These are phyloP conservation scores for Cystofilobasidium capitatum DNA, from an alignment of 768 basidiomycete genomes.

Conservation along the genomic window DNA sequence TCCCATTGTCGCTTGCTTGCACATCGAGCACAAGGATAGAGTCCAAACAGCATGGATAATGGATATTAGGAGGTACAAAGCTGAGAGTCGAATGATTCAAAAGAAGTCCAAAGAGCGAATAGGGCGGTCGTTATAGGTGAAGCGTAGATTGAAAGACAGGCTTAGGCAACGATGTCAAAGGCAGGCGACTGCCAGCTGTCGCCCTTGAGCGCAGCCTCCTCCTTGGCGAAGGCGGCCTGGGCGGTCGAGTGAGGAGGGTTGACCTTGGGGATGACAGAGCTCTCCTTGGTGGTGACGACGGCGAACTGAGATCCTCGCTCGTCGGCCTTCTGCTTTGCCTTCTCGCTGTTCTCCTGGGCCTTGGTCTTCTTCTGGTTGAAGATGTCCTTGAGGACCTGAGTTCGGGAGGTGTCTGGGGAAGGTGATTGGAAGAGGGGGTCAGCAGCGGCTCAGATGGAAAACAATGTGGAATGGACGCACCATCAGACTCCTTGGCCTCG, in stretches of 20 bases:
- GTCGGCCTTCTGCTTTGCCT: conserved; percentile 35
- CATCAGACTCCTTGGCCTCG: conserved; percentile 49
- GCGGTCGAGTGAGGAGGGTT: conserved; percentile 20
- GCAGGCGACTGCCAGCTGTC: conserved; percentile 49
- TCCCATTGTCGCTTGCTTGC: too few species aligned
- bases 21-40: too few species aligned
- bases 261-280: conserved; percentile 48
- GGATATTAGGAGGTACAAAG: too few species aligned
- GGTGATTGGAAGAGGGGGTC: too few species aligned
- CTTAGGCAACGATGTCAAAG: conserved; percentile 35
- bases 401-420: conserved; percentile 42
- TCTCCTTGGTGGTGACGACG: conserved; percentile 27
- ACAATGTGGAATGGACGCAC: too few species aligned
- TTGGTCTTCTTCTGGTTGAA: conserved; percentile 49
- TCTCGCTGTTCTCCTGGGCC: conserved; percentile 44
- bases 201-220: conserved; percentile 44
- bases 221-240: conserved; percentile 37
- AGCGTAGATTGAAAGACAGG: neutral
- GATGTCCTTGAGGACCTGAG: conserved; percentile 55
- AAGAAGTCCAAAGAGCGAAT: too few species aligned
- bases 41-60: too few species aligned
- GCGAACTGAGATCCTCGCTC: conserved; percentile 25
- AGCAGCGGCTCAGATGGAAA: too few species aligned
- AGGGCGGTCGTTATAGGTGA: neutral
- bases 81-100: too few species aligned